Conservation (phyloP, 306 rosid species). For the Begonia loranthoides region DNA sequence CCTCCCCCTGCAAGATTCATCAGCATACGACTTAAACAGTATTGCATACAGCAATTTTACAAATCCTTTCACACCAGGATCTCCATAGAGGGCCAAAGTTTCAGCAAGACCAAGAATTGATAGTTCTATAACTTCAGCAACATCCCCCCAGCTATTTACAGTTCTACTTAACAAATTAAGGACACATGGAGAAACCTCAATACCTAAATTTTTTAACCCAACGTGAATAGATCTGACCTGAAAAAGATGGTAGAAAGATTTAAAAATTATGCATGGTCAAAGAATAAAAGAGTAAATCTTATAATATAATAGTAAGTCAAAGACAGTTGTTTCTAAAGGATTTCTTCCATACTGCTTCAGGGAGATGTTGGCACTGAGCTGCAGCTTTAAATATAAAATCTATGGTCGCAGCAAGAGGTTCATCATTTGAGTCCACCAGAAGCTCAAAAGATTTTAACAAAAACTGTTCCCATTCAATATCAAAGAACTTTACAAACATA, state of each 20-base stretch:
- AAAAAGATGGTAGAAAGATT: slow-evolving; percentile 1
- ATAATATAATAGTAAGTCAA: slow-evolving; percentile 1
- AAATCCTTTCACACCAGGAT: slow-evolving; percentile 67
- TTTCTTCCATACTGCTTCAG: slow-evolving; percentile 75
- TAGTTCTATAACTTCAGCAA: slow-evolving; percentile 87
- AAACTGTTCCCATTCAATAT: slow-evolving; percentile 57
- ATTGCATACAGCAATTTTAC: slow-evolving; percentile 72
- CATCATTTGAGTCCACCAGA: slow-evolving; percentile 75
- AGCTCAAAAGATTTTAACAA: slow-evolving; percentile 70
- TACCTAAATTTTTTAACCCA: slow-evolving; percentile 73
- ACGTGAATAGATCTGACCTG: slow-evolving; percentile 84
- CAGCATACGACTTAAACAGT: slow-evolving; percentile 86
- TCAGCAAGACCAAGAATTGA: slow-evolving; percentile 96
- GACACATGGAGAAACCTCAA: slow-evolving; percentile 76
- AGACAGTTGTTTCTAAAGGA: slow-evolving; percentile 12
- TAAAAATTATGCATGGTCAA: slow-evolving; percentile 6
- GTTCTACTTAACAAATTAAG: slow-evolving; percentile 85
- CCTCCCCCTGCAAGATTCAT: slow-evolving; percentile 62
- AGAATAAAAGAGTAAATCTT: slow-evolving; percentile 5
- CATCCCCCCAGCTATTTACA: slow-evolving; percentile 98
- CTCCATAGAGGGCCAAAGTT: slow-evolving; percentile 74
- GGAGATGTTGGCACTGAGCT: slow-evolving; percentile 94
- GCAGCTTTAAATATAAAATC: slow-evolving; percentile 92
- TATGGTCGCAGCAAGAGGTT: slow-evolving; percentile 65
- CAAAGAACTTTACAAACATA: slow-evolving; percentile 16